A percentile compares a stretch with the other conserved stretches of the same genome.
phyloP scores from a whole-genome alignment of 2,329 filamentous ascomycete species.

The Tolypocladium nubicola region DNA sequence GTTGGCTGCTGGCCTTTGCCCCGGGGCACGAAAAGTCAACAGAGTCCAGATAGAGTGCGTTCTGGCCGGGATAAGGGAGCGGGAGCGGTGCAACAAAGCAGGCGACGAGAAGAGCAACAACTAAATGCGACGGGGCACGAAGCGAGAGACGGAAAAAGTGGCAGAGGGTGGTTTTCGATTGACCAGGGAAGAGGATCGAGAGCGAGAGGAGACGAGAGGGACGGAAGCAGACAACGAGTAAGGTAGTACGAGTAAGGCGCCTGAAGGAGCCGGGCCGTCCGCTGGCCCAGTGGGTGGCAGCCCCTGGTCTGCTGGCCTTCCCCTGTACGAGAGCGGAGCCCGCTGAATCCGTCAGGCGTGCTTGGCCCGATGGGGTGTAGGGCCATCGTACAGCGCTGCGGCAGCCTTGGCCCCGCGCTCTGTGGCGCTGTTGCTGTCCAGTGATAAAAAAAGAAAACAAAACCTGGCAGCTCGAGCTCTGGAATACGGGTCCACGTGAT shows the following conservation, averaged over 20 bases:
- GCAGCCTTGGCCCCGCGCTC: neutral
- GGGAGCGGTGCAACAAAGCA: constrained; percentile 3
- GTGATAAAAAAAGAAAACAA: constrained; percentile 5
- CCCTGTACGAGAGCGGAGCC: neutral
- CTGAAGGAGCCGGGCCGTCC: neutral
- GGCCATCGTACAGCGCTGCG: neutral
- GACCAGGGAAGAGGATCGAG: constrained; percentile 3
- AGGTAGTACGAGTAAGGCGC: neutral
- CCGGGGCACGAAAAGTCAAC: neutral
- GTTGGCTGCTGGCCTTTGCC: neutral
- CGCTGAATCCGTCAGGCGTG: neutral
- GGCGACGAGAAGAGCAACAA: constrained; percentile 6
- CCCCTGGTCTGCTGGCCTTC: neutral
- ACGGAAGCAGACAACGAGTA: neutral
- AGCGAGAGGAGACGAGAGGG: neutral
- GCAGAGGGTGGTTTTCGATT: neutral
- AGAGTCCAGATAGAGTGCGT: neutral
- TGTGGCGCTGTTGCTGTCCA: neutral
- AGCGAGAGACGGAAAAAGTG: constrained; percentile 9
- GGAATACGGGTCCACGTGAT: constrained; percentile 14
- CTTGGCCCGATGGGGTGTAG: constrained; percentile 1
- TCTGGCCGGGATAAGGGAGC: constrained; percentile 4
- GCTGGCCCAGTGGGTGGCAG: neutral
- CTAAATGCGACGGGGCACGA: neutral
- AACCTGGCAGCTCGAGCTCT: neutral